These are phyloP conservation scores for Sclerospora graminicola DNA, from an alignment of 352 stramenopile genomes.

Conservation along the genomic window DNA sequence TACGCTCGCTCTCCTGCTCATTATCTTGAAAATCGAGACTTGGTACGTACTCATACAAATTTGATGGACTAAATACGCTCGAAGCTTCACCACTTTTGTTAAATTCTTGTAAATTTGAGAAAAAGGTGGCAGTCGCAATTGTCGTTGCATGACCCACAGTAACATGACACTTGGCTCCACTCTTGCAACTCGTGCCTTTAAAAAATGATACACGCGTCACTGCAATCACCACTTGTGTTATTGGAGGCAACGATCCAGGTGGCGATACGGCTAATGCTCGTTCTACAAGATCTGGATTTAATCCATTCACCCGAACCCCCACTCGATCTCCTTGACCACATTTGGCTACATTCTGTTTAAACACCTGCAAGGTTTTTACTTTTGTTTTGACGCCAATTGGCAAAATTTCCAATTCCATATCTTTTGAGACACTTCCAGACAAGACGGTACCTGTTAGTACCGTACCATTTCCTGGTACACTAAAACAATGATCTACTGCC, in stretches of 20 bases:
- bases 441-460: conserved; percentile 94
- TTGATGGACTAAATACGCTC: conserved; percentile 23
- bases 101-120: conserved; percentile 17
- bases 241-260: conserved; percentile 28
- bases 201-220: conserved; percentile 58
- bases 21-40: conserved; percentile 13
- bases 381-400: conserved; percentile 79
- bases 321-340: conserved; percentile 92
- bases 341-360: conserved; percentile 79
- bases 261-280: conserved; percentile 48
- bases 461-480: conserved; percentile 94
- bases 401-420: conserved; percentile 92
- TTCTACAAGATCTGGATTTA: conserved; percentile 54
- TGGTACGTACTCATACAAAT: conserved; percentile 38
- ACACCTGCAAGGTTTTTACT: conserved; percentile 98
- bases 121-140: conserved; percentile 54
- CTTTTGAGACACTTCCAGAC: conserved; percentile 73
- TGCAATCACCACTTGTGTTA: conserved; percentile 42
- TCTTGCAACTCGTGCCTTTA: conserved; percentile 30
- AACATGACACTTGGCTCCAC: conserved; percentile 56
- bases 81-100: not conserved
- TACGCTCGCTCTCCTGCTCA: not conserved
- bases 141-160: conserved; percentile 74
- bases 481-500: conserved; percentile 97
- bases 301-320: conserved; percentile 87